These are phyloP conservation scores for Berkeleyomyces basicola DNA, from an alignment of 2,329 filamentous ascomycete genomes.

Conservation along the genomic window DNA sequence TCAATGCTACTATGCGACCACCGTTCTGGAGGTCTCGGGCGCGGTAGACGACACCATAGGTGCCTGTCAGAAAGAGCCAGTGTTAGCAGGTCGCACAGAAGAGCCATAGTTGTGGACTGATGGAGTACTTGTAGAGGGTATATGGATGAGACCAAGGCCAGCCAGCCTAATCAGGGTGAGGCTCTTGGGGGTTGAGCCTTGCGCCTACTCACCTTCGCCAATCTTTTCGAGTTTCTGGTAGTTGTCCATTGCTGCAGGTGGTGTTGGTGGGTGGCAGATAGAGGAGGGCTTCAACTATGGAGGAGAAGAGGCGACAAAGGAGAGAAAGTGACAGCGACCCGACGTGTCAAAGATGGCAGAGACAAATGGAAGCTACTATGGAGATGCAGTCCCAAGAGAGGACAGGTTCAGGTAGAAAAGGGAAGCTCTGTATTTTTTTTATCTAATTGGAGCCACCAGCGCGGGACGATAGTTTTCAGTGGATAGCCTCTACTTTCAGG, in stretches of 20 bases:
- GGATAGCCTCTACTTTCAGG: neutral
- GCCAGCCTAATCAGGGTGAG: neutral
- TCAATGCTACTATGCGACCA: slow-evolving; percentile 77
- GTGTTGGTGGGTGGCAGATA: slow-evolving; percentile 11
- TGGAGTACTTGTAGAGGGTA: neutral
- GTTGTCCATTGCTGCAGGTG: slow-evolving; percentile 49
- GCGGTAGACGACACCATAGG: slow-evolving; percentile 92
- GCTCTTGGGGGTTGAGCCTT: neutral
- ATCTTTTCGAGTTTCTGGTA: slow-evolving; percentile 96
- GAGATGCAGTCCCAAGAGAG: slow-evolving; percentile 1
- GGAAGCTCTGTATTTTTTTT: neutral
- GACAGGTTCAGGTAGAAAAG: slow-evolving; percentile 13
- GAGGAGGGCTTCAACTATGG: neutral
- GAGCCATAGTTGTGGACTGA: neutral
- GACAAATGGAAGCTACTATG: neutral
- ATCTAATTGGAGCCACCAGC: neutral
- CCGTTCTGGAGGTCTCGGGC: slow-evolving; percentile 68
- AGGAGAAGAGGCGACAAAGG: neutral
- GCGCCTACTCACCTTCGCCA: slow-evolving; percentile 55
- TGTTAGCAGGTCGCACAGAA: neutral
- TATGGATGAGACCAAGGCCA: neutral
- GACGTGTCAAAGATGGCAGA: neutral
- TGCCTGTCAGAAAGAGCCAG: slow-evolving; percentile 38
- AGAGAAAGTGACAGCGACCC: neutral
- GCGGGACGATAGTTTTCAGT: neutral